These are phyloP conservation scores for Aspergillus proliferans DNA, from an alignment of 2,329 filamentous ascomycete species.

Conservation along the genomic window DNA sequence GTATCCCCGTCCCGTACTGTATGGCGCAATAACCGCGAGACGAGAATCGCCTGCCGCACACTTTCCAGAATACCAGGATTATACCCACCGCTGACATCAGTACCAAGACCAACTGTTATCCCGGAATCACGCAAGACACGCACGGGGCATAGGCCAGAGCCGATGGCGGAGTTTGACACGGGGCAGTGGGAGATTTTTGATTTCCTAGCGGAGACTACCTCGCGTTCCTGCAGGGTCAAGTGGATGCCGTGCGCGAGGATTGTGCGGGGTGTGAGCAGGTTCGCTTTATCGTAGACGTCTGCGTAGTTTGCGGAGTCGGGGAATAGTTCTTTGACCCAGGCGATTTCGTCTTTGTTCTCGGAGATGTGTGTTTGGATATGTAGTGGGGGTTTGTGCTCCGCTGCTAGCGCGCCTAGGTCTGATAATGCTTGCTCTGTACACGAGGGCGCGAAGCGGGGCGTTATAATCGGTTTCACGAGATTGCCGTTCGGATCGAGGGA, in stretches of 20 bases:
- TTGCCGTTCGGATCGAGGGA: conserved; percentile 55
- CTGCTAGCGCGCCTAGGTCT: conserved; percentile 59
- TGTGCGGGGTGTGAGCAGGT: conserved; percentile 64
- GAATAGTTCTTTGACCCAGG: conserved; percentile 64
- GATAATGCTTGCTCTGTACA: conserved; percentile 52
- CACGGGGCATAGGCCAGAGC: conserved; percentile 71
- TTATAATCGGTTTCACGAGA: conserved; percentile 73
- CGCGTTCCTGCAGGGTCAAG: conserved; percentile 59
- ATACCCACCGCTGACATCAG: conserved; percentile 86
- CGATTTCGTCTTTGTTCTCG: conserved; percentile 70
- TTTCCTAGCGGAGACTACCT: conserved; percentile 54
- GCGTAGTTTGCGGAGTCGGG: conserved; percentile 62
- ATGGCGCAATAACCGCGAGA: conserved; percentile 60
- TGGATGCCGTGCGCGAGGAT: conserved; percentile 84
- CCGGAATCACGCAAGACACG: conserved; percentile 67
- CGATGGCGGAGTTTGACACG: conserved; percentile 74
- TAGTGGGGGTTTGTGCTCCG: conserved; percentile 53
- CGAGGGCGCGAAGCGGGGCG: conserved; percentile 57
- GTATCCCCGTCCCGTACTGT: conserved; percentile 34
- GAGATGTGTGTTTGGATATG: conserved; percentile 80
- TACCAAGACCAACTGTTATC: conserved; percentile 77
- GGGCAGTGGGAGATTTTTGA: conserved; percentile 79
- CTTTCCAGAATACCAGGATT: conserved; percentile 74
- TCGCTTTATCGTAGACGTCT: conserved; percentile 67
- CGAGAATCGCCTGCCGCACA: conserved; percentile 73